Conservation (phyloP, 495 filamentous ascomycete genomes). For the Neurospora sp. region DNA sequence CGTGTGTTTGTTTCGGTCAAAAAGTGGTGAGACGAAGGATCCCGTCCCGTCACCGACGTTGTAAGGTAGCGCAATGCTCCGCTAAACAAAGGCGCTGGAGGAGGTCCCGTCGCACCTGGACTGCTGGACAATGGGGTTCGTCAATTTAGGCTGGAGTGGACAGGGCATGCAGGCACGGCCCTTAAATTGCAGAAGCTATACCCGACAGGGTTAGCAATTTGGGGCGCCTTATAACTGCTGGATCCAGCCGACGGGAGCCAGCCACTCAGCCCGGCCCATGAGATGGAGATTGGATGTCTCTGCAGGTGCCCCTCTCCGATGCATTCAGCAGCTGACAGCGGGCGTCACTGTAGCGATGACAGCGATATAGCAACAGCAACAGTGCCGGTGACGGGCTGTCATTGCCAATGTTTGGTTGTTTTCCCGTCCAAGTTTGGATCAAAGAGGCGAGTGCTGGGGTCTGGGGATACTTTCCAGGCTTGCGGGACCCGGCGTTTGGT, state of each 20-base stretch:
- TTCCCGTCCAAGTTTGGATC: not conserved
- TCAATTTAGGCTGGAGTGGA: not conserved
- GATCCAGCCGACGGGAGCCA: not conserved
- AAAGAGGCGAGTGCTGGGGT: not conserved
- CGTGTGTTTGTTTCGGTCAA: not conserved
- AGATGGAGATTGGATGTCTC: not conserved
- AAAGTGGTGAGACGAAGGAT: not conserved
- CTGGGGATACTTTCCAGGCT: not conserved
- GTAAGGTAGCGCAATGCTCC: not conserved
- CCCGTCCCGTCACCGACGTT: not conserved
- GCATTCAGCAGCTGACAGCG: not conserved
- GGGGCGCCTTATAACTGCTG: not conserved
- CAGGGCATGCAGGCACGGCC: not conserved
- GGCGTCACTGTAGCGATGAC: not conserved
- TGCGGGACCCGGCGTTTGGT: not conserved
- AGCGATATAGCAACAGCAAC: not conserved
- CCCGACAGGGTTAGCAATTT: not conserved
- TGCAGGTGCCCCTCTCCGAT: not conserved
- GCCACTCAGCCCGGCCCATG: not conserved
- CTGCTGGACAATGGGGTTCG: not conserved
- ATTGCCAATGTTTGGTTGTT: not conserved
- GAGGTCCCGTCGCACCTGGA: not conserved
- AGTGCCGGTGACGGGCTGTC: not conserved
- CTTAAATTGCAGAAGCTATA: not conserved
- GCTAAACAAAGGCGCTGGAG: not conserved